These are phyloP conservation scores for Diplodia seriata DNA, from an alignment of 2,329 filamentous ascomycete species.

Conservation along the genomic window DNA sequence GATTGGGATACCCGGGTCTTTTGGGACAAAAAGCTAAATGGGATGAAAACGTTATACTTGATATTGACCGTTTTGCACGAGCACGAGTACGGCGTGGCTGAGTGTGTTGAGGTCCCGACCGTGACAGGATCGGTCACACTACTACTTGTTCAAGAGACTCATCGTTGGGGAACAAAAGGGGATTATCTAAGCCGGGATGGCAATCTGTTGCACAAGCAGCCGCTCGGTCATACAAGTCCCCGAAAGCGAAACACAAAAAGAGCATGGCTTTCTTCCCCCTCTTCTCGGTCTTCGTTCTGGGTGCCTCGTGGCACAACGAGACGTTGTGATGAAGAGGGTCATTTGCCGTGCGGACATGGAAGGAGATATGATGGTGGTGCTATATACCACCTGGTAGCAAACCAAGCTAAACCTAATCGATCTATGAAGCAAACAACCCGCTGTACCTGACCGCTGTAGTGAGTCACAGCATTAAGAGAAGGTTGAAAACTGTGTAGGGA, in stretches of 20 bases:
- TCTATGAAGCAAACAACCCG: too few species aligned
- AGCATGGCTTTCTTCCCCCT: neutral
- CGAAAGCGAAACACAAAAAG: neutral
- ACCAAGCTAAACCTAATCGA: too few species aligned
- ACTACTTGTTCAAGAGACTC: neutral
- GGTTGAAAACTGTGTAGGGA: too few species aligned
- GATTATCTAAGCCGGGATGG: neutral
- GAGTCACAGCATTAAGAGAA: too few species aligned
- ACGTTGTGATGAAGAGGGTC: neutral
- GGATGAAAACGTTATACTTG: neutral
- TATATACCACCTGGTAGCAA: too few species aligned
- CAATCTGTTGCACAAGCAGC: neutral
- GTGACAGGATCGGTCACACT: neutral
- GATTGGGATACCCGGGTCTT: neutral
- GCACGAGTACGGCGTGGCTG: neutral
- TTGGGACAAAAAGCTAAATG: neutral
- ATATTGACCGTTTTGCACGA: neutral
- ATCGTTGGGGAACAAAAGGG: neutral
- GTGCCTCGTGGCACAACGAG: neutral
- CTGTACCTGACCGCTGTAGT: too few species aligned
- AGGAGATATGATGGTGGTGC: neutral
- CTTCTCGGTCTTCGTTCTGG: neutral
- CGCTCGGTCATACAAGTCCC: conserved; percentile 4
- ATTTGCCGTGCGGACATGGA: neutral
- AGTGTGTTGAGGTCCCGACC: neutral